A percentile compares a stretch with the other conserved stretches of the same genome.
Evolutionary conservation across 352 stramenopile species (phyloP).

Genomic region (Pythium brachiatum): DNA sequence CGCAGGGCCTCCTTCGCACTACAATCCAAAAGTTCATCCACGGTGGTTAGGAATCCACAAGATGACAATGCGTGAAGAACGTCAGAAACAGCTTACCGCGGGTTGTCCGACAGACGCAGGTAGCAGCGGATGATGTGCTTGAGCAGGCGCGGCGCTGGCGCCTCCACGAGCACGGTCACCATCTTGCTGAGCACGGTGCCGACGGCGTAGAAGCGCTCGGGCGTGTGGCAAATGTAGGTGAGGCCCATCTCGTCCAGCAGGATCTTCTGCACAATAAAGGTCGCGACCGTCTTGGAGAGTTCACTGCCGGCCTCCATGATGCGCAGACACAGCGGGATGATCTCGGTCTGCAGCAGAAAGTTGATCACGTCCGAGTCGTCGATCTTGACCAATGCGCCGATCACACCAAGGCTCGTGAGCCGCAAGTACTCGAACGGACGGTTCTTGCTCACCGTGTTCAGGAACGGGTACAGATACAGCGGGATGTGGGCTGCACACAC

Average conservation of each 20-base stretch:
- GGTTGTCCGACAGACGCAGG: constrained; percentile 91
- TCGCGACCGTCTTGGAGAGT: constrained; percentile 98
- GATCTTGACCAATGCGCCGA: constrained; percentile 99
- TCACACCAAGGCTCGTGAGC: constrained; percentile 97
- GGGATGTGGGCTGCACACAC: constrained; percentile 90
- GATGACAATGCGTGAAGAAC: not conserved
- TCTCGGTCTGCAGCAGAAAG: constrained; percentile 99
- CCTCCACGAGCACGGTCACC: constrained; percentile 92
- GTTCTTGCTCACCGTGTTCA: constrained; percentile 98
- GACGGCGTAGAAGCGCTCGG: constrained; percentile 91
- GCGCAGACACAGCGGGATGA: constrained; percentile 98
- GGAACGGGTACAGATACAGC: constrained; percentile 98
- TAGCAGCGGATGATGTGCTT: constrained; percentile 99
- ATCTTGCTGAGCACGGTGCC: constrained; percentile 96
- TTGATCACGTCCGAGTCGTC: constrained; percentile 99
- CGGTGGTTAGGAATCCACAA: too few relatives aligned
- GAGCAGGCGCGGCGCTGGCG: constrained; percentile 93
- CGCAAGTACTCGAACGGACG: constrained; percentile 99
- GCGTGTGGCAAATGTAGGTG: constrained; percentile 98
- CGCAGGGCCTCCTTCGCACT: constrained; percentile 96
- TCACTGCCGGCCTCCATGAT: constrained; percentile 99
- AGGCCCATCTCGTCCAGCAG: constrained; percentile 97
- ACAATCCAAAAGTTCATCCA: too few relatives aligned
- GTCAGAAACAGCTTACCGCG: constrained; percentile 22
- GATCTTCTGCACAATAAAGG: constrained; percentile 99